A percentile compares a stretch with the other conserved stretches of the same genome.
Conservation (phyloP, 1,139 yeast species). For the Saccharomycopsis hybrid region DNA sequence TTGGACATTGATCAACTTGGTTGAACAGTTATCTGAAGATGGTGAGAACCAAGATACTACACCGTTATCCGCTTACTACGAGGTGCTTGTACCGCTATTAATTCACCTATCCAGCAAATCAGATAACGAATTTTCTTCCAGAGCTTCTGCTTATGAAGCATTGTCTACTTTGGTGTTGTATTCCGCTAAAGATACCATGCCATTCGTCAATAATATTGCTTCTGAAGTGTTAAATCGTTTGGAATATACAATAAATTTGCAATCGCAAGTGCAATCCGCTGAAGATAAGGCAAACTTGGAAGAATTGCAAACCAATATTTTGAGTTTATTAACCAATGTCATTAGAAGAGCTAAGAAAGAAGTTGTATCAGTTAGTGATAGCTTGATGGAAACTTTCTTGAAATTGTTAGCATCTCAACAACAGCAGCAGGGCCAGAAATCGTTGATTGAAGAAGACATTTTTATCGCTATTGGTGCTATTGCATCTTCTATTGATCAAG, state of each 20-base stretch:
- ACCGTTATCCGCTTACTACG: conserved; percentile 69
- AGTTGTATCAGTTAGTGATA: conserved; percentile 67
- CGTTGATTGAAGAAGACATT: conserved; percentile 89
- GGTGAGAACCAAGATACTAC: conserved; percentile 54
- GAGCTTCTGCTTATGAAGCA: conserved; percentile 96
- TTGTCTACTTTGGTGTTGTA: conserved; percentile 73
- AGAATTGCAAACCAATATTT: conserved; percentile 81
- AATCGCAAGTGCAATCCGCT: conserved; percentile 42
- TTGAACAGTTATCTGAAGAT: conserved; percentile 57
- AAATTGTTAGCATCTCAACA: conserved; percentile 55
- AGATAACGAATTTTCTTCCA: conserved; percentile 81
- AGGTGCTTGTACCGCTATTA: conserved; percentile 61
- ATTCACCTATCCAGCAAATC: conserved; percentile 59
- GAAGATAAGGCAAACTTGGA: conserved; percentile 78
- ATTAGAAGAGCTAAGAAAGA: conserved; percentile 75
- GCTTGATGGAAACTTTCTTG: conserved; percentile 76
- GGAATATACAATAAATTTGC: conserved; percentile 51
- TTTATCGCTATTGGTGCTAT: conserved; percentile 88
- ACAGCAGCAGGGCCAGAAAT: conserved; percentile 31
- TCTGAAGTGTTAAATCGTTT: conserved; percentile 69
- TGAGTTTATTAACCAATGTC: conserved; percentile 81
- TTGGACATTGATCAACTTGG: conserved; percentile 90
- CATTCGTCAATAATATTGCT: conserved; percentile 65
- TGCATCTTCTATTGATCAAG: conserved; percentile 68
- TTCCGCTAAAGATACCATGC: conserved; percentile 66